Evolutionary conservation across 2,329 filamentous ascomycete genomes (phyloP).

Genomic region (Fusarium continuum): DNA sequence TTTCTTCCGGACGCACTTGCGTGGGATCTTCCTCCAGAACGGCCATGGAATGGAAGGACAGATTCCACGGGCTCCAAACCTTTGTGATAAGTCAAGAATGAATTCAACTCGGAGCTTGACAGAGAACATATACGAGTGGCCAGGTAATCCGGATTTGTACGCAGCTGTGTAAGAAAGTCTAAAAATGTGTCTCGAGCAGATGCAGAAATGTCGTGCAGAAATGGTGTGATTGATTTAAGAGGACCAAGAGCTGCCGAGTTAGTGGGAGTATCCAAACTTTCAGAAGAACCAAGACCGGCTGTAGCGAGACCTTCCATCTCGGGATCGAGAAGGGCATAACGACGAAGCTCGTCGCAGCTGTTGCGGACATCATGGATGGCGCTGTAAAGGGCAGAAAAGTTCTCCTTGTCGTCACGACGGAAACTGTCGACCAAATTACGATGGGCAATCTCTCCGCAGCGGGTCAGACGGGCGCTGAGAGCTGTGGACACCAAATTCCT

Average conservation of each 20-base stretch:
- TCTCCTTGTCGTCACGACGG: constrained; percentile 79
- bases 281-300: constrained; percentile 54
- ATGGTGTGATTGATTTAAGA: constrained; percentile 60
- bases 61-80: constrained; percentile 84
- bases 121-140: constrained; percentile 82
- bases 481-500: constrained; percentile 78
- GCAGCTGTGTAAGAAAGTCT: constrained; percentile 80
- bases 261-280: constrained; percentile 59
- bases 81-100: constrained; percentile 81
- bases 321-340: constrained; percentile 75
- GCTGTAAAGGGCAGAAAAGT: constrained; percentile 78
- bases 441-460: constrained; percentile 78
- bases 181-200: constrained; percentile 79
- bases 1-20: constrained; percentile 56
- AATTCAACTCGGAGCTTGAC: constrained; percentile 77
- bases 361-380: constrained; percentile 81
- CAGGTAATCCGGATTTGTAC: constrained; percentile 88
- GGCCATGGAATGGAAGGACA: constrained; percentile 75
- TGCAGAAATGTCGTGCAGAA: constrained; percentile 77
- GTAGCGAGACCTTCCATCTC: constrained; percentile 70
- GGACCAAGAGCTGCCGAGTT: constrained; percentile 52
- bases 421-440: constrained; percentile 81
- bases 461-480: constrained; percentile 76
- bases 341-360: constrained; percentile 77
- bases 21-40: constrained; percentile 57